Evolutionary conservation across 1,284 basidiomycete genomes (phyloP).

Genomic region (Farysia itapuensis): DNA sequence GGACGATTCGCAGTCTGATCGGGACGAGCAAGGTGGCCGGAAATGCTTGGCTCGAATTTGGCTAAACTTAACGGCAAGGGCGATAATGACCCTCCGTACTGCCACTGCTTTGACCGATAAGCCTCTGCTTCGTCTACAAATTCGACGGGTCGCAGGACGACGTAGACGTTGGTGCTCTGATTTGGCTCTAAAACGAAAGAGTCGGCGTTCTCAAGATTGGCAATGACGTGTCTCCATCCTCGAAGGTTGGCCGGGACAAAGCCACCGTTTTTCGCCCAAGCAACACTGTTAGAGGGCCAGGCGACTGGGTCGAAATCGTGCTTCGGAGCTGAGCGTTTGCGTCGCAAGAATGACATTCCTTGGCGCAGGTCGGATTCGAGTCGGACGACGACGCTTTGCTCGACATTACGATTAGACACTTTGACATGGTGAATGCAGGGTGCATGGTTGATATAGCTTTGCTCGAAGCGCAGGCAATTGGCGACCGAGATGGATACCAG

Average conservation of each 20-base stretch:
- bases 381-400: conserved; percentile 34
- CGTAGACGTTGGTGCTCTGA: conserved; percentile 38
- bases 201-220: conserved; percentile 49
- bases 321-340: conserved; percentile 33
- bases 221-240: conserved; percentile 48
- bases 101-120: conserved; percentile 9
- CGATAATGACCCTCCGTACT: conserved; percentile 8
- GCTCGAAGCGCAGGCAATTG: conserved; percentile 32
- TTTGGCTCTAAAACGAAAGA: conserved; percentile 44
- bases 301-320: conserved; percentile 26
- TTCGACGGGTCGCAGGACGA: conserved; percentile 41
- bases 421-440: conserved; percentile 38
- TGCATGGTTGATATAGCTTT: conserved; percentile 52
- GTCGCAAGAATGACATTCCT: conserved; percentile 44
- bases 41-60: conserved; percentile 1
- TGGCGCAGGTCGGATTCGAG: conserved; percentile 43
- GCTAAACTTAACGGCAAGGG: conserved; percentile 1
- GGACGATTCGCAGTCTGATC: not conserved
- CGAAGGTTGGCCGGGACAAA: conserved; percentile 47
- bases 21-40: conserved; percentile 3
- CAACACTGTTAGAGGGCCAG: conserved; percentile 49
- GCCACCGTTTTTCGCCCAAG: conserved; percentile 50
- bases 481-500: conserved; percentile 21
- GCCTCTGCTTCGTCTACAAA: conserved; percentile 34
- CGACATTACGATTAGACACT: conserved; percentile 28